Evolutionary conservation across 2,329 filamentous ascomycete genomes (phyloP).

Genomic region (Fusarium subglutinans): DNA sequence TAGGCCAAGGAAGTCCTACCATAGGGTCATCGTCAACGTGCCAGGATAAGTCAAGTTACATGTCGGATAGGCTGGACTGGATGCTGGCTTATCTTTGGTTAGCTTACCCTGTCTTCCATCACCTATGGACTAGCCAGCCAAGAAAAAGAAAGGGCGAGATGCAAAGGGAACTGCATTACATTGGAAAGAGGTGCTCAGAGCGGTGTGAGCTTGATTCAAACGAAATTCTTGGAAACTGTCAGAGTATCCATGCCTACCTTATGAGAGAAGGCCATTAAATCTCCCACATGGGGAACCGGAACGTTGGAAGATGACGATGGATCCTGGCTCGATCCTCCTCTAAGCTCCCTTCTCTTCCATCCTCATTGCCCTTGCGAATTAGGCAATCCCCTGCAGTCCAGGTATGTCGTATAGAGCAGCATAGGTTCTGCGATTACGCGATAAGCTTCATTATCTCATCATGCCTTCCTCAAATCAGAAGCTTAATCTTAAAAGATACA

Average conservation of each 20-base stretch:
- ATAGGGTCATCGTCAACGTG: conserved; percentile 15
- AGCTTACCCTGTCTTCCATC: conserved; percentile 21
- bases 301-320: conserved; percentile 26
- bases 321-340: conserved; percentile 13
- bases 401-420: neutral
- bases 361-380: conserved; percentile 18
- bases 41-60: conserved; percentile 11
- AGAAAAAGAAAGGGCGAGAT: conserved; percentile 18
- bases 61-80: conserved; percentile 5
- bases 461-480: neutral
- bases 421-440: neutral
- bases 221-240: conserved; percentile 2
- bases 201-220: conserved; percentile 14
- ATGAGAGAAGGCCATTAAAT: neutral
- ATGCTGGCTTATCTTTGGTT: conserved; percentile 20
- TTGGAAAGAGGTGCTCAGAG: conserved; percentile 10
- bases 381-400: neutral
- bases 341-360: neutral
- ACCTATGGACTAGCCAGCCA: conserved; percentile 9
- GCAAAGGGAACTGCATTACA: neutral
- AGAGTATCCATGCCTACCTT: neutral
- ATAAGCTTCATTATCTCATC: neutral
- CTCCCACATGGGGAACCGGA: conserved; percentile 4
- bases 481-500: neutral
- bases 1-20: conserved; percentile 26